Base-by-base conservation (phyloP, 2,329 filamentous ascomycete species). In the Diplodia corticola region DNA sequence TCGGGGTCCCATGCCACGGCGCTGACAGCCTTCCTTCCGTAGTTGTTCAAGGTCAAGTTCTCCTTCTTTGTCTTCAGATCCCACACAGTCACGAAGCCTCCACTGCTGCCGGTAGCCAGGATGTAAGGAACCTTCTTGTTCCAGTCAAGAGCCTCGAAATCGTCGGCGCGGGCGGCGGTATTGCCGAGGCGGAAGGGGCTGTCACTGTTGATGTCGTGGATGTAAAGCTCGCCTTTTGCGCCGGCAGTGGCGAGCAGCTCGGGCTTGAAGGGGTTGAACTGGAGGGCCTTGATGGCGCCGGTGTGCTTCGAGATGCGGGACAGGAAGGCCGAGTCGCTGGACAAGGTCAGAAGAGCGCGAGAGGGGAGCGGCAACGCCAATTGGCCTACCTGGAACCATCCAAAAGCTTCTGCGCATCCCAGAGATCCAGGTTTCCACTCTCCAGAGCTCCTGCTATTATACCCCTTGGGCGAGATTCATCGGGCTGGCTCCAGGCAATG, bases 51-150 rank as follows among this genome's bases (percentile, higher is more conserved):
- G 40, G 93, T 97, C 79, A 99, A 82, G 65, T 93, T 97, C 72
- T 97, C 93, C 81, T 97, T 97, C 86, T 97, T 98, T 13, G 92
- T 93, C 83, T 97, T 97, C 70, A 98, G 85, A 80, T 99, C 95
- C 95, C 95, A 99, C 20, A 99, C 94, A 2, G 95, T 98, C 40
- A 98, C 93, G 74, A 98, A 96, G 4, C 95, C 95, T 59, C 93
- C 93, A 69, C 88, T 91, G 75, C 93, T 94, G 70, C 95, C 95
- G 10, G 94, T 98, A 20, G 94, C 95, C 71, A 99, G 82, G 76
- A 99, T 99, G 76, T 99, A 94, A 15, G 94, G 88, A 49, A 98
- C 94, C 81, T 96, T 98, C 76, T 93, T 93, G 80, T 99, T 99
- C 96, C 96, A 99, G 72, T 97, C 94, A 68, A 99, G 84, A 71